These are phyloP conservation scores for Stellera chamaejasme DNA, from an alignment of 345 rosid genomes.

Conservation along the genomic window DNA sequence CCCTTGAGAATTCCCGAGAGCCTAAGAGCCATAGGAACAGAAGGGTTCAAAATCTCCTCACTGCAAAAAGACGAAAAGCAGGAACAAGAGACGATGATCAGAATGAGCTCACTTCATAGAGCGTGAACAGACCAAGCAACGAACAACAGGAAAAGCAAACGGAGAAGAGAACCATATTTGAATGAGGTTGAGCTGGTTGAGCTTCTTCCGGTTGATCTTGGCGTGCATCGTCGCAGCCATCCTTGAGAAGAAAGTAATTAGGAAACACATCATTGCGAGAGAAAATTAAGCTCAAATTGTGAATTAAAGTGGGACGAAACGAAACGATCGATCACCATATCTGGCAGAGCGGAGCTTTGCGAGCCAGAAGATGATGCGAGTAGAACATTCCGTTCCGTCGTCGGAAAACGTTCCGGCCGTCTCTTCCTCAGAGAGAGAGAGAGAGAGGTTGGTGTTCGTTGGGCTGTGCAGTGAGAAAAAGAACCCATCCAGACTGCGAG, in stretches of 20 bases:
- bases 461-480: no score
- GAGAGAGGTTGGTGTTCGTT: no score
- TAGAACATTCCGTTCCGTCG: conserved; percentile 51
- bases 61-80: conserved; percentile 24
- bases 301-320: background rate
- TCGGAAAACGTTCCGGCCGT: no score
- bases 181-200: conserved; percentile 59
- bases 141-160: background rate
- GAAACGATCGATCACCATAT: conserved; percentile 47
- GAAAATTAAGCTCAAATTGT: background rate
- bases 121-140: background rate
- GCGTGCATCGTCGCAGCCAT: conserved; percentile 89
- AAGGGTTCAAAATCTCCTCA: conserved; percentile 87
- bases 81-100: conserved; percentile 3
- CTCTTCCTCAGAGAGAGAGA: no score
- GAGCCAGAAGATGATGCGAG: conserved; percentile 91
- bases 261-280: conserved; percentile 7
- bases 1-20: conserved; percentile 95
- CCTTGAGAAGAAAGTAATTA: conserved; percentile 34
- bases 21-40: conserved; percentile 87
- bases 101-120: background rate
- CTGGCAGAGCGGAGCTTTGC: conserved; percentile 96
- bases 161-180: conserved; percentile 49
- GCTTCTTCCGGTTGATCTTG: conserved; percentile 69
- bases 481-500: no score